Evolutionary conservation across 371 early-diverging fungal species (phyloP).

Genomic region (Mucor circinelloides): DNA sequence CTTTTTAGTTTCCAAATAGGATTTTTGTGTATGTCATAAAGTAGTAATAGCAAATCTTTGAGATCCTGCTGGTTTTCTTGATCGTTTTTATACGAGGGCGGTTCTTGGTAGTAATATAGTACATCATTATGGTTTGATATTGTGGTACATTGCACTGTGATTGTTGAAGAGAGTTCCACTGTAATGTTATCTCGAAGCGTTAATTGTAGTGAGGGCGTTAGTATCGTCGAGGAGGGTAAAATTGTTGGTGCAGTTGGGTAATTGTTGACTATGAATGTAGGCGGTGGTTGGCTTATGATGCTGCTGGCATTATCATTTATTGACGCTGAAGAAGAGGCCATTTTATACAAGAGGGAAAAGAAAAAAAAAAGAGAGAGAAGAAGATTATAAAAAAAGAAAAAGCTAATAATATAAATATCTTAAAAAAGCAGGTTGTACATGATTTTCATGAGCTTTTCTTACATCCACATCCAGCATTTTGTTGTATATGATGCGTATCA

Average conservation of each 20-base stretch:
- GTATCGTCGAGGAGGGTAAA: neutral
- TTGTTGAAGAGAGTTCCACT: neutral
- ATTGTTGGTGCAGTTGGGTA: slow-evolving; percentile 21
- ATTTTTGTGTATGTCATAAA: slow-evolving; percentile 20
- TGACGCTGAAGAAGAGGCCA: slow-evolving; percentile 2
- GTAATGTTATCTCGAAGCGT: neutral
- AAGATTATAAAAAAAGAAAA: slow-evolving; percentile 3
- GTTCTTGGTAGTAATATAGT: slow-evolving; percentile 10
- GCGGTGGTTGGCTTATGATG: neutral
- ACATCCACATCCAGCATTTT: neutral
- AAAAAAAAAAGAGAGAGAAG: neutral
- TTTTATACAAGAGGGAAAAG: neutral
- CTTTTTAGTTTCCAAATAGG: slow-evolving; percentile 29
- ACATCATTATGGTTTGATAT: neutral
- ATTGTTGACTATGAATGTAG: slow-evolving; percentile 6
- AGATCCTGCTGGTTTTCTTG: neutral
- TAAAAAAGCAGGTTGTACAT: slow-evolving; percentile 7
- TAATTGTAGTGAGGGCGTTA: slow-evolving; percentile 2
- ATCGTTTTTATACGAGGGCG: neutral
- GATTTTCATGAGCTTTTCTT: neutral
- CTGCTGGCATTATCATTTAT: neutral
- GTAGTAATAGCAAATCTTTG: neutral
- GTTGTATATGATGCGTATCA: neutral
- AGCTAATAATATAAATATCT: neutral
- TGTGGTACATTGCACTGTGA: slow-evolving; percentile 1